Base-by-base conservation (phyloP, 2,329 filamentous ascomycete genomes). In the Phialophora verrucosa region DNA sequence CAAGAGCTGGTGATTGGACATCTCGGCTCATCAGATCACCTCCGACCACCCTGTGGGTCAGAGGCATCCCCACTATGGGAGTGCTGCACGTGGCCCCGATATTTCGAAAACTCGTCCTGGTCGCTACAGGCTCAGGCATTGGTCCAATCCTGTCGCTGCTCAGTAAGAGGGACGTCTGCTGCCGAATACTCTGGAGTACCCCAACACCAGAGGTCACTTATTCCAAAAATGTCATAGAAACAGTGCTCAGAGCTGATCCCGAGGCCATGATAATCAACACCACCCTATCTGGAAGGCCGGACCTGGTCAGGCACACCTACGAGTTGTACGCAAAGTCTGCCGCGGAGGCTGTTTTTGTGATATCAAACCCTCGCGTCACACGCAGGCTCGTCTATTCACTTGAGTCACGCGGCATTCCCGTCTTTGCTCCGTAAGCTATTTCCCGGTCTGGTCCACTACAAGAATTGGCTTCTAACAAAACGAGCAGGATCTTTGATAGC, bases 1-100 rank as follows among this genome's bases (percentile, higher is more conserved):
- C 89, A 62, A 89, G 88, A 70, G 90, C 89, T 3, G 90, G 90
- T 25, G 90, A 93, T 78, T 93, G 90, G 90, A 93, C 90, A 0
- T 80, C 80, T 27, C 80, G 82, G 35, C 84, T 86, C 63, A 91
- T 93, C 77, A 78, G 83, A 56, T 81, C 83, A 56, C 86, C 87
- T 1, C 89, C 89, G 1, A 83, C 79, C 0, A 78, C 84, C 59
- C 78, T 92, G 54, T 93, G 88, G 87, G 86, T 89, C 4, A 86
- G 89, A 53, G 90, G 90, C 10, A 82, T 88, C 0, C 88, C 90
- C 0, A 84, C 87, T 2, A 87, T 84, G 67, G 90, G 90, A 49
- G 88, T 92, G 38, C 84, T 90, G 73, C 86, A 88, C 71, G 83
- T 90, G 64, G 87, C 89, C 42, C 84, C 85, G 0, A 81, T 92